Conservation (phyloP, 2,329 filamentous ascomycete genomes). For the Fonsecaea erecta region DNA sequence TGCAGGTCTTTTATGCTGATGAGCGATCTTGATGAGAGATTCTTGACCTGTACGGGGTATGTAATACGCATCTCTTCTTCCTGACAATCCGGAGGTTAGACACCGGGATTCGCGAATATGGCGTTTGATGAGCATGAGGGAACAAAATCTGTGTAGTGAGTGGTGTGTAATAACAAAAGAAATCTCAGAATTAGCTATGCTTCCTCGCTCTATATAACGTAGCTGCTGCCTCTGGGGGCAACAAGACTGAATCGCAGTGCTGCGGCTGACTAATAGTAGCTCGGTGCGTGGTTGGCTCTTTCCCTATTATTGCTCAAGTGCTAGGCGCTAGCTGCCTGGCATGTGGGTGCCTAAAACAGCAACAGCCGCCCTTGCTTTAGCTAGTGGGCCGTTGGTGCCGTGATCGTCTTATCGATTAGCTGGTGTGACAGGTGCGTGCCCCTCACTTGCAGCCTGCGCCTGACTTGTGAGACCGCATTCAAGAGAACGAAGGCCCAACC, state of each 20-base stretch:
- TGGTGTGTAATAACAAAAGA: constrained; percentile 26
- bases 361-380: not conserved
- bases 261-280: not conserved
- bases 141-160: constrained; percentile 24
- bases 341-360: not conserved
- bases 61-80: constrained; percentile 21
- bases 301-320: not conserved
- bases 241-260: not conserved
- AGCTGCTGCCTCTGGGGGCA: not conserved
- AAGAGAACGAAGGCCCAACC: not conserved
- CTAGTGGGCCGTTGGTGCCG: not conserved
- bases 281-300: not conserved
- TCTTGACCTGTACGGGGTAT: constrained; percentile 22
- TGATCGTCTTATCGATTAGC: constrained; percentile 2
- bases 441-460: constrained; percentile 10
- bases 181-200: not conserved
- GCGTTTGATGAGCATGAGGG: constrained; percentile 27
- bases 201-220: too few species aligned
- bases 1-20: constrained; percentile 21
- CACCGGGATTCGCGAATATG: constrained; percentile 12
- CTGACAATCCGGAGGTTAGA: constrained; percentile 3
- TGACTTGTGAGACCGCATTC: constrained; percentile 16
- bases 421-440: constrained; percentile 5
- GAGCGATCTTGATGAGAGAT: constrained; percentile 29
- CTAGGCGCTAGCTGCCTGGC: not conserved